Evolutionary conservation across 2,329 filamentous ascomycete genomes (phyloP), one percentile per base, ranked within the genome.

Genomic region (Aspergillus fijiensis): DNA sequence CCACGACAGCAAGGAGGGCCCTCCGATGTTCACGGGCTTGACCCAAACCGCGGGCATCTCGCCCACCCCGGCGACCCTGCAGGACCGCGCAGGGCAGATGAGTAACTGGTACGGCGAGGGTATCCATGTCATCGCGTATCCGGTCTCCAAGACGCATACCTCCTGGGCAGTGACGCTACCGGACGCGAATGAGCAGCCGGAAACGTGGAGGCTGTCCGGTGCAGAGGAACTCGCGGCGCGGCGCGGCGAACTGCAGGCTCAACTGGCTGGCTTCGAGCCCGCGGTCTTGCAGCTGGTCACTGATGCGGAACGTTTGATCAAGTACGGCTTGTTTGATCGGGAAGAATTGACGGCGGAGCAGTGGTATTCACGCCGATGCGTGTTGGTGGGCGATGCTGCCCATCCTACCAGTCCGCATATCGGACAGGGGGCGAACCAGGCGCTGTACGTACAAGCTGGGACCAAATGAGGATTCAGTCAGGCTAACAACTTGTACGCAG

Each of bases 351-450:
- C 5, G 1, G 23, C 51, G 4, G 47, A 55, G 25, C 51, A 51
- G 48, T 59, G 57, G 57, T 27, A 49, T 12, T 55, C 51, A 1
- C n/a, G 2, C 2, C 51, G 51, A 1, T 45, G 31, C 19, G 57
- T 59, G n/a, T n/a, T 59, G 33, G 57, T 59, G 5, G 57, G 57
- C n/a, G 51, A 59, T 55, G 57, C 57, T 10, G 57, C 57, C 10
- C 57, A 59, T 55, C 57, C 57, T 2, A 59, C 57, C 3, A 59
- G 45, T 19, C 57, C 57, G 29, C 57, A 59, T 39, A 27, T 59
- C n/a, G 57, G 57, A 0, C 57, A 59, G 23, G 57, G 57, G 14
- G 57, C 51, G 3, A 59, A 59, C 25, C 57, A 59, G 57, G 57
- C 57, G n/a, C 25, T 59, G 51, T 59, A 21, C 49, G 51, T 31